These are phyloP conservation scores for Pythium biforme DNA, from an alignment of 352 stramenopile species.

Conservation along the genomic window DNA sequence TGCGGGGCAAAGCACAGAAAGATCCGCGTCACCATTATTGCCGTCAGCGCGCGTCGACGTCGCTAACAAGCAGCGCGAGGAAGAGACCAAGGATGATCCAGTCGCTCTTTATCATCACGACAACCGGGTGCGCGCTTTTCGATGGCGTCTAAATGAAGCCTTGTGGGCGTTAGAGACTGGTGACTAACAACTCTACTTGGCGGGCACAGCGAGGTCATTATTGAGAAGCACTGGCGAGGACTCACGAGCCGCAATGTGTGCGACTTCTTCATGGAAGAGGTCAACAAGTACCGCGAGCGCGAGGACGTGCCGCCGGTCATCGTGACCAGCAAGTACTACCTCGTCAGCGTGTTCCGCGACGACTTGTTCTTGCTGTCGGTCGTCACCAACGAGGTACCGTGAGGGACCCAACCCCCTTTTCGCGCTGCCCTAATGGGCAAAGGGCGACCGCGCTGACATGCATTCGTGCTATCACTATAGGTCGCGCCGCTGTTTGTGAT, in stretches of 20 bases:
- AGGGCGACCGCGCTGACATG: too few species aligned
- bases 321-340: slow-evolving; percentile 85
- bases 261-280: slow-evolving; percentile 98
- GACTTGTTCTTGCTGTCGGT: slow-evolving; percentile 95
- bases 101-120: slow-evolving; percentile 97
- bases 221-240: slow-evolving; percentile 98
- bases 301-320: slow-evolving; percentile 90
- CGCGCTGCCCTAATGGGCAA: too few species aligned
- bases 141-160: neutral
- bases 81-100: slow-evolving; percentile 90
- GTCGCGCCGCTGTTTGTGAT: slow-evolving; percentile 90
- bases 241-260: slow-evolving; percentile 94
- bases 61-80: neutral
- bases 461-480: slow-evolving; percentile 28
- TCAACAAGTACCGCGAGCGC: slow-evolving; percentile 90
- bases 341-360: slow-evolving; percentile 92
- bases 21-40: slow-evolving; percentile 12
- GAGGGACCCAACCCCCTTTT: too few species aligned
- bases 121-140: slow-evolving; percentile 64
- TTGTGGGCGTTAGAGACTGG: neutral
- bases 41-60: neutral
- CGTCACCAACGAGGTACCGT: slow-evolving; percentile 92
- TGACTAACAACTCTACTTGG: slow-evolving; percentile 11
- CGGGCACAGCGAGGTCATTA: slow-evolving; percentile 91
- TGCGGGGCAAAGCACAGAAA: slow-evolving; percentile 23